Evolutionary conservation across 192 early-diverging fungal species (phyloP), one percentile per base, ranked within the genome.

Genomic region (Coemansia sp.): DNA sequence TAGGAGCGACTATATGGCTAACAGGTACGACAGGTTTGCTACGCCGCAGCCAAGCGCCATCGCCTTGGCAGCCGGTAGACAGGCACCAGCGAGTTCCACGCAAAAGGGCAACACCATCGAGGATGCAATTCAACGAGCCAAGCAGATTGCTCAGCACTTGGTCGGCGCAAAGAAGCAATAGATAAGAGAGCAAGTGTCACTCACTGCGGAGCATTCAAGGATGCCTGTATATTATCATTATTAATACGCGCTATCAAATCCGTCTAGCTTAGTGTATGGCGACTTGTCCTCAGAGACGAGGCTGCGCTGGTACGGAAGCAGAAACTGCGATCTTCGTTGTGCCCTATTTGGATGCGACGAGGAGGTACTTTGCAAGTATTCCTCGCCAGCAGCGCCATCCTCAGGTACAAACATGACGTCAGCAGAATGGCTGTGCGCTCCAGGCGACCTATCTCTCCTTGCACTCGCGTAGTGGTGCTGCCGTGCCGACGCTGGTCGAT

Each of bases 71-170:
- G 35, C 35, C 19, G 19, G 36, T 38, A 38, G 17, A 35, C 56
- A 35, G 35, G 19, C 36, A 4, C 35, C 56, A 24, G 20, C 36
- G 19, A 38, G 17, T 17, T 5, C 32, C 35, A 20, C 35, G 2
- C 58, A 66, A 9, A 64, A 67, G 49, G 49, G 40, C 24, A 71
- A 58, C 43, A 41, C 70, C 8, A 73, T 82, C 42, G 67, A 65
- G 11, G 73, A 82, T 20, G 79, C 79, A 27, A 39, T 82, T 40
- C 66, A 72, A 11, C 73, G 79, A 2, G 79, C 79, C 45, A 75
- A 64, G 46, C 65, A 68, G 20, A 81, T 81, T 46, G 79, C 79
- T 0, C 79, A 81, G 64, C 79, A 76, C 22, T 36, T 81, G 36
- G 41, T 65, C 6, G 60, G 65, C 3, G 6, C 68, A 2, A 74